phyloP scores from a whole-genome alignment of 1,284 basidiomycete species.

The Prillingera fragicola region DNA sequence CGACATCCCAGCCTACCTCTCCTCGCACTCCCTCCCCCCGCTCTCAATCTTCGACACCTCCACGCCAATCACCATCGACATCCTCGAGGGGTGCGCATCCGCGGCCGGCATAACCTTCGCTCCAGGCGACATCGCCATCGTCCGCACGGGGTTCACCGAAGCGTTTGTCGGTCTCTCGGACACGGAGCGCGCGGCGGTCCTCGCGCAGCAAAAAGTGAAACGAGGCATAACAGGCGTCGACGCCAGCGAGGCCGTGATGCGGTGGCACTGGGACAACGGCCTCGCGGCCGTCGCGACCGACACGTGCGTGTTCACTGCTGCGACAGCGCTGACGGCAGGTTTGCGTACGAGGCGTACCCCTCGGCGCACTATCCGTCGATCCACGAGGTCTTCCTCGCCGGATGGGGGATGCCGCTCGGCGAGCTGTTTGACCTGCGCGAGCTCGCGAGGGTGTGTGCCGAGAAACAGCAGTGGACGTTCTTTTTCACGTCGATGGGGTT shows the following conservation, averaged over 20 bases:
- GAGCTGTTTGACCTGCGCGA: conserved; percentile 49
- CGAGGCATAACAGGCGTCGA: conserved; percentile 25
- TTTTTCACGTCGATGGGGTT: conserved; percentile 47
- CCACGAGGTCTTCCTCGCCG: conserved; percentile 37
- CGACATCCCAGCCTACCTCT: conserved; percentile 27
- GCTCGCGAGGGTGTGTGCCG: conserved; percentile 38
- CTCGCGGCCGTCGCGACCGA: conserved; percentile 49
- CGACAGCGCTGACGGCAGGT: conserved; percentile 6
- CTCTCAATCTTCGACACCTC: conserved; percentile 31
- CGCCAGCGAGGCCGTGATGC: conserved; percentile 33
- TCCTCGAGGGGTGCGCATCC: conserved; percentile 23
- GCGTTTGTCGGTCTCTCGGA: conserved; percentile 31
- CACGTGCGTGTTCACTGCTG: conserved; percentile 24
- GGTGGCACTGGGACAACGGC: conserved; percentile 50
- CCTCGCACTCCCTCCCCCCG: conserved; percentile 33
- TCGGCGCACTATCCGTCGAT: conserved; percentile 2
- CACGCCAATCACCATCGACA: conserved; percentile 28
- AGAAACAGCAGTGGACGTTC: conserved; percentile 44
- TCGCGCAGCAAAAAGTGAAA: conserved; percentile 6
- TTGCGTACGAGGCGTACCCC: conserved; percentile 35
- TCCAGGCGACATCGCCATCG: conserved; percentile 42
- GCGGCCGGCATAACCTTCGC: conserved; percentile 34
- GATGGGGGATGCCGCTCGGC: conserved; percentile 45
- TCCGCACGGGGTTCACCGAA: conserved; percentile 46
- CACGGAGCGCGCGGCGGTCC: conserved; percentile 20